These are phyloP conservation scores for Taxillus chinensis DNA, from an alignment of 164 flowering plant species.

Conservation along the genomic window DNA sequence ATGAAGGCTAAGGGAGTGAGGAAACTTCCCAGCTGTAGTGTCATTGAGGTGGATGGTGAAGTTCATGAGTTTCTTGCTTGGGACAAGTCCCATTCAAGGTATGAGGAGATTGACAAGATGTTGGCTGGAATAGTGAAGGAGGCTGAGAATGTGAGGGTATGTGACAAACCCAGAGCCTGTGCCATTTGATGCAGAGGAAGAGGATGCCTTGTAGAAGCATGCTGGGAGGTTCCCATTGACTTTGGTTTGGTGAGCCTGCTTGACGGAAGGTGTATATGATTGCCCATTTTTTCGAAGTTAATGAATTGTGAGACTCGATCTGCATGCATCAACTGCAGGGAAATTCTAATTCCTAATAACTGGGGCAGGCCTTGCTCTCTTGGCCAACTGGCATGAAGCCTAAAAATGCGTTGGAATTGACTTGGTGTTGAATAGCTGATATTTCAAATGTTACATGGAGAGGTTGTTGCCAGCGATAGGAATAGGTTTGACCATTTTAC, in stretches of 20 bases:
- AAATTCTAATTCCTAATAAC: no score
- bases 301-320: no score
- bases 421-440: constrained; percentile 31
- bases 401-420: constrained; percentile 39
- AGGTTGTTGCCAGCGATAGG: constrained; percentile 36
- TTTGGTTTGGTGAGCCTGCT: constrained; percentile 34
- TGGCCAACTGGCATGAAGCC: constrained; percentile 38
- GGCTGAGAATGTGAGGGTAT: constrained; percentile 31
- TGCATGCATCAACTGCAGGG: no score
- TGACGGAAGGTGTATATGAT: no score
- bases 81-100: constrained; percentile 34
- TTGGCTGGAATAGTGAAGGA: constrained; percentile 28
- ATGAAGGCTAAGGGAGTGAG: constrained; percentile 38
- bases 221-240: constrained; percentile 48
- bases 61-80: constrained; percentile 52
- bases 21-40: constrained; percentile 56
- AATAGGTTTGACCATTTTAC: constrained; percentile 34
- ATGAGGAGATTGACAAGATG: constrained; percentile 25
- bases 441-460: constrained; percentile 22
- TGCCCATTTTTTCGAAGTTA: no score
- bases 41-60: constrained; percentile 38
- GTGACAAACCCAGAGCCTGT: constrained; percentile 34
- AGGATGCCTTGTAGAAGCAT: constrained; percentile 29
- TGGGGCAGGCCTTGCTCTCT: constrained; percentile 17
- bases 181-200: constrained; percentile 38